These are phyloP conservation scores for Candida sojae DNA, from an alignment of 1,139 yeast genomes.

Conservation along the genomic window DNA sequence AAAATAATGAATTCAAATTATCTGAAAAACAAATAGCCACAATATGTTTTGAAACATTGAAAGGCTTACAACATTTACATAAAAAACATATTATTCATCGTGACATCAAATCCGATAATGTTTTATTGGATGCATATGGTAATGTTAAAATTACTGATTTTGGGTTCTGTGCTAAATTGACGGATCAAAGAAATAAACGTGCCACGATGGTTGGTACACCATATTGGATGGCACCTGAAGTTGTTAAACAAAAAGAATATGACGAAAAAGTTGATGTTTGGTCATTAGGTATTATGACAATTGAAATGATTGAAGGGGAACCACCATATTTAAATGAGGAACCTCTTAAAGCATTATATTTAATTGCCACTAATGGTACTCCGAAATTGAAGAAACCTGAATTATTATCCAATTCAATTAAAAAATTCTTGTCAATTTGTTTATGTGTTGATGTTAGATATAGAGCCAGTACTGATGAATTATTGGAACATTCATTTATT, in stretches of 20 bases:
- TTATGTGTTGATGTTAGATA: slow-evolving; percentile 82
- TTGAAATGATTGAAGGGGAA: slow-evolving; percentile 98
- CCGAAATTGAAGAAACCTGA: slow-evolving; percentile 91
- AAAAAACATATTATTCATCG: slow-evolving; percentile 94
- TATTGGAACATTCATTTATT: slow-evolving; percentile 73
- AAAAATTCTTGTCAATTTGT: slow-evolving; percentile 73
- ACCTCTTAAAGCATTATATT: slow-evolving; percentile 85
- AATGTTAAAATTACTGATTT: slow-evolving; percentile 88
- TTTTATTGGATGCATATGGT: slow-evolving; percentile 78
- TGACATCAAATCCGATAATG: slow-evolving; percentile 94
- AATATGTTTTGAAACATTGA: slow-evolving; percentile 86
- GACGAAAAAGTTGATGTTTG: slow-evolving; percentile 98
- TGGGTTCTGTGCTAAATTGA: slow-evolving; percentile 95
- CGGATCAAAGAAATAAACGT: slow-evolving; percentile 80
- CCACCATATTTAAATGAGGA: slow-evolving; percentile 97
- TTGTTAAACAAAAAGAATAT: slow-evolving; percentile 88
- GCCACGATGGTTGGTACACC: slow-evolving; percentile 99
- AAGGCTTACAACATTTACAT: slow-evolving; percentile 85
- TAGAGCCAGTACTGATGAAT: slow-evolving; percentile 79
- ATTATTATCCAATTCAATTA: slow-evolving; percentile 64
- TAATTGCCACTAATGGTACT: slow-evolving; percentile 95
- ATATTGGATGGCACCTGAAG: slow-evolving; percentile 99
- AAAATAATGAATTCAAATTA: slow-evolving; percentile 70
- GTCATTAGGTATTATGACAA: slow-evolving; percentile 97
- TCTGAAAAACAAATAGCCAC: slow-evolving; percentile 98